phyloP scores from a whole-genome alignment of 805 yeast species.

The Sporopachydermia quercuum region DNA sequence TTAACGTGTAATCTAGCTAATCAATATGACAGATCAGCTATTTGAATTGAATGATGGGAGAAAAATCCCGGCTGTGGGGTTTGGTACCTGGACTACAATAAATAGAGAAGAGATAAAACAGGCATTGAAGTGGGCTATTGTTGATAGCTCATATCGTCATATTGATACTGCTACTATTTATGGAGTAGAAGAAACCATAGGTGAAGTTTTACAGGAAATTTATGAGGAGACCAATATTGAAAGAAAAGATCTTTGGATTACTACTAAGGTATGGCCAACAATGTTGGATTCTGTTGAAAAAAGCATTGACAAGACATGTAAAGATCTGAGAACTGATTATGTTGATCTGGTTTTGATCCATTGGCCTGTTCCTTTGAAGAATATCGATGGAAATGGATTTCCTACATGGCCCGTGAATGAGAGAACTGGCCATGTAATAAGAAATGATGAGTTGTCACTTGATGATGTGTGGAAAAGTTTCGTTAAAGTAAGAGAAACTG shows the following conservation, averaged over 20 bases:
- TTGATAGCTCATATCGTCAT: conserved; percentile 48
- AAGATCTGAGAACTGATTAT: conserved; percentile 39
- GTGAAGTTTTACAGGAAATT: conserved; percentile 29
- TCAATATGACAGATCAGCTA: too few relatives aligned
- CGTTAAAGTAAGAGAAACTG: conserved; percentile 33
- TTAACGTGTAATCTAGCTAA: too few relatives aligned
- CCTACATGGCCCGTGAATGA: conserved; percentile 16
- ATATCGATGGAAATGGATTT: conserved; percentile 4
- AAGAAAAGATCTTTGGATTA: conserved; percentile 40
- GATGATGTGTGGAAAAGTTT: conserved; percentile 44
- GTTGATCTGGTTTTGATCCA: conserved; percentile 53
- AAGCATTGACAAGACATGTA: conserved; percentile 37
- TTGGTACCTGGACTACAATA: conserved; percentile 51
- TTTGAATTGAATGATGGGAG: conserved; percentile 40
- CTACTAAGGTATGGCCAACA: conserved; percentile 49
- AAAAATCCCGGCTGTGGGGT: conserved; percentile 49
- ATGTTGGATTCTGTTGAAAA: conserved; percentile 27
- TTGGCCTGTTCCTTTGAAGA: conserved; percentile 38
- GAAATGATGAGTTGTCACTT: conserved; percentile 25
- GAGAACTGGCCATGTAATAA: too few relatives aligned
- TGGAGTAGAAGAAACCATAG: conserved; percentile 52
- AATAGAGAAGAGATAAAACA: conserved; percentile 28
- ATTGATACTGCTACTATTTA: conserved; percentile 66
- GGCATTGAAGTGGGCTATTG: conserved; percentile 45
- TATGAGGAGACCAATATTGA: conserved; percentile 35